These are phyloP conservation scores for Falciphora oryzae DNA, from an alignment of 2,329 filamentous ascomycete genomes.

Conservation along the genomic window DNA sequence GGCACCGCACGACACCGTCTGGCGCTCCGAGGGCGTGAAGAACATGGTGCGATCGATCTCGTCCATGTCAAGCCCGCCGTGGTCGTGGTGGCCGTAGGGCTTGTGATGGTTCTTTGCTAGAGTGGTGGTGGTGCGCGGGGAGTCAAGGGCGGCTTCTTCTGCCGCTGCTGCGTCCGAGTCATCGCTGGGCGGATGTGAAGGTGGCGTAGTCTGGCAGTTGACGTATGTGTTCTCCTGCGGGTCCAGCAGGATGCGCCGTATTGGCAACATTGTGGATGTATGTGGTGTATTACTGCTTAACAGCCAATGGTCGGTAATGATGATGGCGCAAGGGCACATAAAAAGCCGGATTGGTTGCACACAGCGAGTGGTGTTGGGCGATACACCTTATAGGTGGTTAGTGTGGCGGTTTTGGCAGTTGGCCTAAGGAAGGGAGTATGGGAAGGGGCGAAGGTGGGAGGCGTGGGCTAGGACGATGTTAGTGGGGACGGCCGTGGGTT, in stretches of 20 bases:
- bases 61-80: constrained; percentile 20
- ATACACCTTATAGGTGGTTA: not conserved
- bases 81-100: not conserved
- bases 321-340: not conserved
- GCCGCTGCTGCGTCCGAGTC: not conserved
- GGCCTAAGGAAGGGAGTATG: not conserved
- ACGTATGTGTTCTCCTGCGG: constrained; percentile 1
- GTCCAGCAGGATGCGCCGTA: not conserved
- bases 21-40: constrained; percentile 35
- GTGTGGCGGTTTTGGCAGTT: not conserved
- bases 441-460: not conserved
- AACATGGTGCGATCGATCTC: constrained; percentile 26
- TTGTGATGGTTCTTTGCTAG: not conserved
- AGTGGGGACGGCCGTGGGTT: not conserved
- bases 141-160: not conserved
- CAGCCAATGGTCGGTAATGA: not conserved
- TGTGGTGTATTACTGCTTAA: not conserved
- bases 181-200: not conserved
- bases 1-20: constrained; percentile 41
- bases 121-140: not conserved
- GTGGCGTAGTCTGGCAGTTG: not conserved
- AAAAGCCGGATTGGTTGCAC: not conserved
- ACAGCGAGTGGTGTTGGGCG: not conserved
- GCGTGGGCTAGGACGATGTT: not conserved
- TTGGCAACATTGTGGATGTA: not conserved